A percentile compares a stretch with the other conserved stretches of the same genome.
phyloP scores from a whole-genome alignment of 208 protist genomes.

The Spongospora subterranea region DNA sequence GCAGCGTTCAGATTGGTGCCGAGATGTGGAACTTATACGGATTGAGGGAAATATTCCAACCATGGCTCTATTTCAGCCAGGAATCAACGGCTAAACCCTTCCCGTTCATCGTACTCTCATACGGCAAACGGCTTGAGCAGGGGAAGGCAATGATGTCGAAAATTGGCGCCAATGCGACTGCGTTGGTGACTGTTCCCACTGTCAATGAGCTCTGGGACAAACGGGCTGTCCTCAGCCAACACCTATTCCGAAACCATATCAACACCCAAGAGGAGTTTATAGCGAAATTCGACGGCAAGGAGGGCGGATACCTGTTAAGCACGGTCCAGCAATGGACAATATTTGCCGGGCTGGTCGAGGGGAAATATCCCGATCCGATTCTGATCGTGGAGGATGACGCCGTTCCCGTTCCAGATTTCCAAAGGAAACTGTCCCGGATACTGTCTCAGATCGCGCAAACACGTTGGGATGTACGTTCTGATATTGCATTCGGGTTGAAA shows the following conservation, averaged over 20 bases:
- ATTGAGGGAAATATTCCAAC: neutral
- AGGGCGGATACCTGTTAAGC: neutral
- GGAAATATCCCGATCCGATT: constrained; percentile 8
- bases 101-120: constrained; percentile 26
- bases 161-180: neutral
- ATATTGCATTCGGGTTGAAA: neutral
- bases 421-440: neutral
- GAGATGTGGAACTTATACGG: neutral
- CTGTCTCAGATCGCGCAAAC: neutral
- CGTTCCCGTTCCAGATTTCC: constrained; percentile 12
- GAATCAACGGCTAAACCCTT: neutral
- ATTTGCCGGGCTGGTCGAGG: neutral
- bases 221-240: neutral
- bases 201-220: neutral
- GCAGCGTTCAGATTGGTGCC: neutral
- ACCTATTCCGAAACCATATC: neutral
- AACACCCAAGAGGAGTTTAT: neutral
- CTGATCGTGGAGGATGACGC: constrained; percentile 24
- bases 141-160: neutral
- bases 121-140: constrained; percentile 18
- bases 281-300: neutral
- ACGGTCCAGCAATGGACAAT: constrained; percentile 45
- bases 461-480: neutral
- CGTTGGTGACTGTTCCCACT: neutral
- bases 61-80: neutral